phyloP scores from a whole-genome alignment of 2,329 filamentous ascomycete species.

The Aspergillaceae sp. region DNA sequence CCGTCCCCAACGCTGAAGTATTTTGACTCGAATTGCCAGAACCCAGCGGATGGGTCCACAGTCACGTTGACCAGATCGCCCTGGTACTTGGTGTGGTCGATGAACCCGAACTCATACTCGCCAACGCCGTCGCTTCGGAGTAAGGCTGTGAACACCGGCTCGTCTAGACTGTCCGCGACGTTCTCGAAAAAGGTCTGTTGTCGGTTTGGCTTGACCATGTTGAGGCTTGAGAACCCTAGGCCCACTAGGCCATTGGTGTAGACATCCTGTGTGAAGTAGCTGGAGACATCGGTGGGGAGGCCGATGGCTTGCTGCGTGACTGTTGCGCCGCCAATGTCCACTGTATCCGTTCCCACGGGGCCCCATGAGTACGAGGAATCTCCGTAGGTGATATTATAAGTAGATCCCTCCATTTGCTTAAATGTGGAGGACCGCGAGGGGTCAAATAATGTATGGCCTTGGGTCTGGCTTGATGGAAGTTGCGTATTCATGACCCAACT shows the following conservation, averaged over 20 bases:
- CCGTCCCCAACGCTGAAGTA: slow-evolving; percentile 48
- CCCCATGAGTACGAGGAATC: slow-evolving; percentile 57
- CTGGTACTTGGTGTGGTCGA: slow-evolving; percentile 55
- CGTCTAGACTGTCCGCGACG: slow-evolving; percentile 49
- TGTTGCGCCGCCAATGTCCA: slow-evolving; percentile 57
- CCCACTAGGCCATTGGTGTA: slow-evolving; percentile 61
- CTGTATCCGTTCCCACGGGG: slow-evolving; percentile 56
- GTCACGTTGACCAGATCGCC: slow-evolving; percentile 55
- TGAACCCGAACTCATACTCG: slow-evolving; percentile 64
- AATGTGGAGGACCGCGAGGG: slow-evolving; percentile 46
- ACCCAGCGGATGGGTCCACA: slow-evolving; percentile 55
- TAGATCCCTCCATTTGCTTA: slow-evolving; percentile 40
- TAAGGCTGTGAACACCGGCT: slow-evolving; percentile 63
- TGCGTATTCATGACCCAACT: slow-evolving; percentile 63
- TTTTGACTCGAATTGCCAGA: slow-evolving; percentile 58
- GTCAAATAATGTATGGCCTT: slow-evolving; percentile 49
- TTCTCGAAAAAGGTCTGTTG: slow-evolving; percentile 71
- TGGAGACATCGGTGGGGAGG: slow-evolving; percentile 52
- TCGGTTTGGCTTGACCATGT: slow-evolving; percentile 53
- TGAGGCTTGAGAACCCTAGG: slow-evolving; percentile 57
- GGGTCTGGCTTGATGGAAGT: slow-evolving; percentile 39
- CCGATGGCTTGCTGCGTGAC: slow-evolving; percentile 59
- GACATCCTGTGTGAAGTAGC: slow-evolving; percentile 51
- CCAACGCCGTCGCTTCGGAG: slow-evolving; percentile 54
- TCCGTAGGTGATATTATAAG: slow-evolving; percentile 60